Evolutionary conservation across 805 yeast species (phyloP).

Genomic region (Clavispora santaluciae): DNA sequence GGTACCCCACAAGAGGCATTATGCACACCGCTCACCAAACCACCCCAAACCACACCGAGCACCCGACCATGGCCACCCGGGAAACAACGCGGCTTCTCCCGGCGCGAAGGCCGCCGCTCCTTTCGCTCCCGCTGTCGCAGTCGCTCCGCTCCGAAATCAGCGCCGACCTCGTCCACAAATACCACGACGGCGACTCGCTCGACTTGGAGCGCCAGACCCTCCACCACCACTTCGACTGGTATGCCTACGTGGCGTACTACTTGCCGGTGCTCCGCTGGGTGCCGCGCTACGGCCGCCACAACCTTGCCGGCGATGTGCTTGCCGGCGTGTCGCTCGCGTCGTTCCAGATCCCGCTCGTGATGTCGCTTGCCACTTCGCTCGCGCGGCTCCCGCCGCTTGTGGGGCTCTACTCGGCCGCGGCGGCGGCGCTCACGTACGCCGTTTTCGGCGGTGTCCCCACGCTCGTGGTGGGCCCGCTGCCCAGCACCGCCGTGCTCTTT

Average conservation of each 20-base stretch:
- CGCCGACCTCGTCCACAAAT: constrained; percentile 14
- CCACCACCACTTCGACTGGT: constrained; percentile 14
- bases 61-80: constrained; percentile 1
- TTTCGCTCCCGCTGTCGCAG: constrained; percentile 24
- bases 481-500: constrained; percentile 76
- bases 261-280: constrained; percentile 29
- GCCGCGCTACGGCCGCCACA: constrained; percentile 18
- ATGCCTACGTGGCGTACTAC: constrained; percentile 28
- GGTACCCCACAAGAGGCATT: too few species aligned
- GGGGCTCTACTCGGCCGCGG: constrained; percentile 71
- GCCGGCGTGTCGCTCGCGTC: constrained; percentile 32
- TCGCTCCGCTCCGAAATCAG: constrained; percentile 17
- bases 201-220: constrained; percentile 6
- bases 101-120: constrained; percentile 21
- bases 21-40: neutral
- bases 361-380: constrained; percentile 75
- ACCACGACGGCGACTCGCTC: constrained; percentile 7
- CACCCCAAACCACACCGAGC: neutral
- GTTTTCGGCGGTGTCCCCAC: constrained; percentile 82
- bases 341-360: constrained; percentile 44
- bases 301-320: constrained; percentile 24
- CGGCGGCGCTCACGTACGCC: constrained; percentile 75
- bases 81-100: constrained; percentile 7
- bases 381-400: constrained; percentile 80
- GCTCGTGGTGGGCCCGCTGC: constrained; percentile 90